Base-by-base conservation (phyloP, 2,329 filamentous ascomycete genomes). In the Botrytis squamosa region DNA sequence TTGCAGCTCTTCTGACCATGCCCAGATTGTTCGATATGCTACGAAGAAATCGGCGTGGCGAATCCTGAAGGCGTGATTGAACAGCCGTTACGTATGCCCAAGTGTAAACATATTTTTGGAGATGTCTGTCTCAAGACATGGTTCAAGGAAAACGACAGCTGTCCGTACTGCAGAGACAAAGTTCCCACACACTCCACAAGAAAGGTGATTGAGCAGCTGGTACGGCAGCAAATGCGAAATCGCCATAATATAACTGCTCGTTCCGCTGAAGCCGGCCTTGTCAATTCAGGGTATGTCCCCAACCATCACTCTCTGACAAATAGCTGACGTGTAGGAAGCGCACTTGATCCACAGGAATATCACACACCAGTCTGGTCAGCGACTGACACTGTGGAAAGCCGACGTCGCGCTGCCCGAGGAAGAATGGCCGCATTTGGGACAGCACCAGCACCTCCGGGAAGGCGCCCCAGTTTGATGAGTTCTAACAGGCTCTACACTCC, bases 51-150 rank as follows among this genome's bases (percentile, higher is more conserved):
- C 77, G 88, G 88, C 49, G 83, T 85, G 22, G 80, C 83, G 73
- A 88, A 86, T 42, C 88, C 89, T 0, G 89, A 91, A 75, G 89
- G 88, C 1, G 81, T 88, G 33, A 85, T 83, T 64, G 89, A 91
- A 78, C 83, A 81, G 4, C 88, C 89, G 1, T 80, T 91, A 25
- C 86, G 87, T 33, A 81, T 91, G 29, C 89, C 89, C 3, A 87
- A 85, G 76, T 91, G 89, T 83, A 88, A 87, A 76, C 89, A 91
- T 77, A 80, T 91, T 10, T 91, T 91, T 79, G 89, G 89, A 29
- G 85, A 90, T 73, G 84, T 87, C 76, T 91, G 89, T 80, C 89
- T 91, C 76, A 89, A 88, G 79, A 90, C 88, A 76, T 91, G 89
- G 89, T 86, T 91, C 60, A 84, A 88, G 70, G 88, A 90, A 64